phyloP scores from a whole-genome alignment of 2,329 filamentous ascomycete genomes.

The Cylindrodendrum hubeiense region DNA sequence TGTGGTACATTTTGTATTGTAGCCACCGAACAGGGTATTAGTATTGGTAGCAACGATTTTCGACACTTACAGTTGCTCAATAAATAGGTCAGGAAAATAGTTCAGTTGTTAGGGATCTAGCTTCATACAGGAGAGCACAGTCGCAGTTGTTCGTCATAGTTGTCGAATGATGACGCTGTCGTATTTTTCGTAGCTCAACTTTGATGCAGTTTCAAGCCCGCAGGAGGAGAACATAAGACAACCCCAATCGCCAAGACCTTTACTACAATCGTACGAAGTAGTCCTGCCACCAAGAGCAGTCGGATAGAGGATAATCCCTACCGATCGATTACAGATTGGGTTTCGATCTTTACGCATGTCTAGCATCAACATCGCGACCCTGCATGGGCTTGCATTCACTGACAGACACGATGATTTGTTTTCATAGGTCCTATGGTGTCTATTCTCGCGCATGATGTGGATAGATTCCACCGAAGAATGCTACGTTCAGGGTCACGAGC shows the following conservation, averaged over 20 bases:
- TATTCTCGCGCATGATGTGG: not conserved
- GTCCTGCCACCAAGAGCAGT: not conserved
- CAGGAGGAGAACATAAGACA: not conserved
- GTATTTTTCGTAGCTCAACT: no score
- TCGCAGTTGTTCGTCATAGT: no score
- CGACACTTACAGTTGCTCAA: no score
- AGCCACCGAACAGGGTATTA: no score
- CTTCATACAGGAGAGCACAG: no score
- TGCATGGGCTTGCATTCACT: not conserved
- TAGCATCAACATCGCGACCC: not conserved
- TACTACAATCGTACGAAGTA: not conserved
- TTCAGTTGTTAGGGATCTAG: not conserved
- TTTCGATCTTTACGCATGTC: conserved; percentile 1
- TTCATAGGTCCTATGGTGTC: no score
- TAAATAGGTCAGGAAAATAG: not conserved
- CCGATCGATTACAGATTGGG: conserved; percentile 1
- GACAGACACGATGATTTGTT: not conserved
- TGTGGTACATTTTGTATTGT: no score
- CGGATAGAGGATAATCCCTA: not conserved
- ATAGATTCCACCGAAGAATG: not conserved
- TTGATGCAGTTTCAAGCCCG: not conserved
- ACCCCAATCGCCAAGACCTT: not conserved
- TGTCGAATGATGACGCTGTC: no score
- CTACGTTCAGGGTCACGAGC: not conserved
- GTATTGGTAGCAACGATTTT: no score